These are phyloP conservation scores for Hemileia vastatrix DNA, from an alignment of 1,284 basidiomycete genomes.

Conservation along the genomic window DNA sequence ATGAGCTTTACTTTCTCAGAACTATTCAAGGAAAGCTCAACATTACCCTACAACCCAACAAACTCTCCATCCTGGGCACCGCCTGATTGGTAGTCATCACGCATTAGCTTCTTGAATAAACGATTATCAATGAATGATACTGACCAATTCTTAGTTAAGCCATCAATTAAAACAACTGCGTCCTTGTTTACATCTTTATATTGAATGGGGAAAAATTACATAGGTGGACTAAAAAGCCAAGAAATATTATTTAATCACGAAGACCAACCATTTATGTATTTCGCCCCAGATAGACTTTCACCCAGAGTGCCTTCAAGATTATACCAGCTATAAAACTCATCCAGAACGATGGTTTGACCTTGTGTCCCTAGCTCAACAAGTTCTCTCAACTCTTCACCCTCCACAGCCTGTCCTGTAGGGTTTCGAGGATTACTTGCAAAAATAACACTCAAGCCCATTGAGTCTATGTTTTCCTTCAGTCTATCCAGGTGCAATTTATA, in stretches of 20 bases:
- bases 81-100: slow-evolving; percentile 57
- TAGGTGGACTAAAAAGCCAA: background rate
- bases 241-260: slow-evolving; percentile 23
- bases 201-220: background rate
- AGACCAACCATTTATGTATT: slow-evolving; percentile 67
- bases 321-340: slow-evolving; percentile 51
- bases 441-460: slow-evolving; percentile 72
- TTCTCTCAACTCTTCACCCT: slow-evolving; percentile 66
- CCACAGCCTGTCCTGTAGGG: slow-evolving; percentile 71
- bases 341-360: slow-evolving; percentile 70
- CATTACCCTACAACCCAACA: slow-evolving; percentile 76
- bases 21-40: slow-evolving; percentile 13
- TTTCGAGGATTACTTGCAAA: slow-evolving; percentile 84
- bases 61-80: slow-evolving; percentile 81
- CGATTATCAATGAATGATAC: slow-evolving; percentile 21
- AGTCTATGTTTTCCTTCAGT: slow-evolving; percentile 33
- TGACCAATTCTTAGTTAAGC: slow-evolving; percentile 70
- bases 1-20: background rate
- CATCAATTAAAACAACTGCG: slow-evolving; percentile 74
- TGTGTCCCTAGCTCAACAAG: slow-evolving; percentile 62
- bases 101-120: background rate
- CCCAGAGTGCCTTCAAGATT: slow-evolving; percentile 66
- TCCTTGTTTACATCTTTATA: slow-evolving; percentile 64
- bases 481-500: slow-evolving; percentile 24
- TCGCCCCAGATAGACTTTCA: slow-evolving; percentile 75